Percentiles rank a stretch among this genome's conserved stretches.
Conservation (phyloP, 139 green algal genomes). For the Dunaliella primolecta region DNA sequence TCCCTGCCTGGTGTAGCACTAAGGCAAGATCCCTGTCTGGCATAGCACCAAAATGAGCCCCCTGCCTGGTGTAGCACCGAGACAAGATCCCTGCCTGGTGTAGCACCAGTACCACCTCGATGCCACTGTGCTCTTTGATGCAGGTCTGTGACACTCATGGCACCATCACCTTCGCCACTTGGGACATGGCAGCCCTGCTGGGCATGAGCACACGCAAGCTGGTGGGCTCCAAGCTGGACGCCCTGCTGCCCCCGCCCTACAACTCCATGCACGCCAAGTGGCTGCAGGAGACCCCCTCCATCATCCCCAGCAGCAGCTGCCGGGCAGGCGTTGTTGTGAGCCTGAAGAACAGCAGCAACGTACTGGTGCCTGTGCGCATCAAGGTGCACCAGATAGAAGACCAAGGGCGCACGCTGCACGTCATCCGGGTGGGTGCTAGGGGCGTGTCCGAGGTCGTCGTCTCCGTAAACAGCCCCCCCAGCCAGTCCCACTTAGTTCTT, state of each 20-base stretch:
- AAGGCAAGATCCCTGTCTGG: no score
- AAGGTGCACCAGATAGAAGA: conserved; percentile 24
- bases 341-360: conserved; percentile 24
- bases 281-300: conserved; percentile 19
- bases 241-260: conserved; percentile 39
- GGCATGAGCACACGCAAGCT: conserved; percentile 23
- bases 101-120: no score
- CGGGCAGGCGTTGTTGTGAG: conserved; percentile 35
- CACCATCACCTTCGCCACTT: conserved; percentile 31
- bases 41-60: no score
- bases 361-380: conserved; percentile 35
- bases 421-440: conserved; percentile 27
- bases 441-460: neutral
- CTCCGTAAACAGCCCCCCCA: neutral
- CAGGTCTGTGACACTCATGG: conserved; percentile 22
- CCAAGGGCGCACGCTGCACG: conserved; percentile 22
- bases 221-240: conserved; percentile 23
- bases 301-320: conserved; percentile 24
- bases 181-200: conserved; percentile 20
- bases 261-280: conserved; percentile 39
- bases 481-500: neutral
- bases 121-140: no score
- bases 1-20: no score
- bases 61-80: no score
- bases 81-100: no score